Base-by-base conservation (phyloP, 306 rosid species). In the Gastrolobium bilobum region DNA sequence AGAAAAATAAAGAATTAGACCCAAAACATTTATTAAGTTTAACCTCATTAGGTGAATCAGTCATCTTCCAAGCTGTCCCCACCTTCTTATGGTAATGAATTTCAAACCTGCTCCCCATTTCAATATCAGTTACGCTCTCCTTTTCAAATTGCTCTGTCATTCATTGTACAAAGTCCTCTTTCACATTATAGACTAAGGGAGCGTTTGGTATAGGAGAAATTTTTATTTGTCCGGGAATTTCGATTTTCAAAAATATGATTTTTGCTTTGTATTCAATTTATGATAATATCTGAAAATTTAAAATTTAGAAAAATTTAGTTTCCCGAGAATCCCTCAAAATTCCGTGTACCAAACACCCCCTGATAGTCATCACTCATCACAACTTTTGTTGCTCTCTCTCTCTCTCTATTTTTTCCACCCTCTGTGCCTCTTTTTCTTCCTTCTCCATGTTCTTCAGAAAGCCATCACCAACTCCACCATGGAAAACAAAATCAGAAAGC, bases 401-500 rank as follows among this genome's bases (percentile, higher is more conserved):
- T 65, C 48, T 38, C 31, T 26, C 33, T 42, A 35, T 54, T 40
- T 48, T 11, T 8, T 5, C 15, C 30, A 9, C 37, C 38, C 13
- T 47, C 2, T 11, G n/a, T 7, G 30, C 44, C 44, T 33, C 74
- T 47, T 8, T 15, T 47, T 35, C 9, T 48, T 43, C 11, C 29
- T 38, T 11, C 76, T 6, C 39, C 44, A 91, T 89, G 94, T 83
- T 89, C 67, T 79, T 78, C 79, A 73, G 94, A 81, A 93, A 89
- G 73, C 85, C 83, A 56, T 56, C 89, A 51, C 75, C 86, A 14
- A 14, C 81, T 39, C 76, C 77, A 4, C 84, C 87, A 78, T 61
- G 57, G 75, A 29, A 69, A 15, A 35, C 74, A 42, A 83, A 84
- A 48, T 66, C 73, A 58, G 82, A 76, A 4, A 78, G 58, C 79